These are phyloP conservation scores for Tarenaya hassleriana DNA, from an alignment of 345 rosid species.

Conservation along the genomic window DNA sequence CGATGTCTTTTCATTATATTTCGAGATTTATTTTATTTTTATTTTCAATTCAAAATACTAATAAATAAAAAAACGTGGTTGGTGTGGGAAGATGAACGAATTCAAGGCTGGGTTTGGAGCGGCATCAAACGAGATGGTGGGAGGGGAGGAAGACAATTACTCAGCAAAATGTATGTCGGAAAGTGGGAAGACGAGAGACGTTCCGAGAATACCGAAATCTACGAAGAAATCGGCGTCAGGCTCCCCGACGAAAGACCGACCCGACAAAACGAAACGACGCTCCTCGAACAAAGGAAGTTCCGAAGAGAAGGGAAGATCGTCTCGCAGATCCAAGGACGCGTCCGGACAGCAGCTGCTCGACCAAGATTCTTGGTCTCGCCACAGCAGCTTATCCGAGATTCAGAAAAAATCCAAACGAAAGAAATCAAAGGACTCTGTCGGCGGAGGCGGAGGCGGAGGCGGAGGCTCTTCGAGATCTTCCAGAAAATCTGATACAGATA, in stretches of 20 bases:
- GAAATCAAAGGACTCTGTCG: constrained; percentile 39
- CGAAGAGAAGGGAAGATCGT: constrained; percentile 21
- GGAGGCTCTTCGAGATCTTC: constrained; percentile 36
- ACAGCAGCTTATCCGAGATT: constrained; percentile 17
- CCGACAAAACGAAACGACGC: constrained; percentile 49
- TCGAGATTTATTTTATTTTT: neutral
- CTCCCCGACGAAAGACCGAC: constrained; percentile 35
- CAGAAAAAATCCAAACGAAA: constrained; percentile 47
- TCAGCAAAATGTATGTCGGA: constrained; percentile 39
- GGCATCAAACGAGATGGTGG: constrained; percentile 29
- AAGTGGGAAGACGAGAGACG: constrained; percentile 34
- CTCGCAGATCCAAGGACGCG: constrained; percentile 4
- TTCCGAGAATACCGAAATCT: constrained; percentile 27
- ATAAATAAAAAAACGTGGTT: neutral
- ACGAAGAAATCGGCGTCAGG: constrained; percentile 22
- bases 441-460: too few species aligned
- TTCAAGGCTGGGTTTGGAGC: constrained; percentile 33
- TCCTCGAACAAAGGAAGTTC: constrained; percentile 33
- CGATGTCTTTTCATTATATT: neutral
- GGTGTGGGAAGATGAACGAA: constrained; percentile 52
- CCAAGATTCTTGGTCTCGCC: constrained; percentile 18
- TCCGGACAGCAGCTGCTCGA: too few species aligned
- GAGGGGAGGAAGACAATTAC: constrained; percentile 36
- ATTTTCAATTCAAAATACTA: neutral
- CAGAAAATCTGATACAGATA: constrained; percentile 27